Evolutionary conservation across 169 alveolate genomes (phyloP), one percentile per base, ranked within the genome.

Genomic region (Theileria parva): DNA sequence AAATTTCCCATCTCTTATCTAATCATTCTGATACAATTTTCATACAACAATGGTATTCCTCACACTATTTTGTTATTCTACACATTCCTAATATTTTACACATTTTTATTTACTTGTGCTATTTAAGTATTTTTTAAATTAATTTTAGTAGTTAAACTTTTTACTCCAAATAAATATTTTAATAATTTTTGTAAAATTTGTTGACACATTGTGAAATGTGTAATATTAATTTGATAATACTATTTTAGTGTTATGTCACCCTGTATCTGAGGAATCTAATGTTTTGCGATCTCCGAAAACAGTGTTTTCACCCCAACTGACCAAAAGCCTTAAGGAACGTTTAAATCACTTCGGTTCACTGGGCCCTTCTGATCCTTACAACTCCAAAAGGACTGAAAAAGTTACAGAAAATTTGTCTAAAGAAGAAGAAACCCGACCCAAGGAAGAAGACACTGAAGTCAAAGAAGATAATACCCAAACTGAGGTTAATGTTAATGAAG

Each of bases 291-390:
- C 71, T 5, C 12, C 71, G 6, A 23, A n/a, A 15, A 1, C 23
- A 63, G 19, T 1, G 15, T n/a, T 21, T 1, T 28, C 39, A 63
- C 23, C 39, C 7, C 8, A 15, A 63, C 15, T 63, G 1, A 27
- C 71, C 51, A 63, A 63, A n/a, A 21, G 25, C 50, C 23, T 21
- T 8, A 21, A 63, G 50, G 50, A 59, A 11, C 67, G 67, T 28
- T 15, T 59, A 28, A 59, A 59, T 17, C 44, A 59, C 67, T 59
- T 5, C 67, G 67, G 67, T 1, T 59, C 67, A 25, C 23, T 59
- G 11, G 37, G 19, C 17, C 53, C 53, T 44, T 44, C 53, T 7
- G 19, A 2, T 44, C 17, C 53, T 44, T 44, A 59, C 30, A 59
- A 59, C 15, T 17, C 30, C 67, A 59, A 59, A 0, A 15, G 17